Evolutionary conservation across 148 eudicot genomes (phyloP).

Genomic region (Silene uniflora): DNA sequence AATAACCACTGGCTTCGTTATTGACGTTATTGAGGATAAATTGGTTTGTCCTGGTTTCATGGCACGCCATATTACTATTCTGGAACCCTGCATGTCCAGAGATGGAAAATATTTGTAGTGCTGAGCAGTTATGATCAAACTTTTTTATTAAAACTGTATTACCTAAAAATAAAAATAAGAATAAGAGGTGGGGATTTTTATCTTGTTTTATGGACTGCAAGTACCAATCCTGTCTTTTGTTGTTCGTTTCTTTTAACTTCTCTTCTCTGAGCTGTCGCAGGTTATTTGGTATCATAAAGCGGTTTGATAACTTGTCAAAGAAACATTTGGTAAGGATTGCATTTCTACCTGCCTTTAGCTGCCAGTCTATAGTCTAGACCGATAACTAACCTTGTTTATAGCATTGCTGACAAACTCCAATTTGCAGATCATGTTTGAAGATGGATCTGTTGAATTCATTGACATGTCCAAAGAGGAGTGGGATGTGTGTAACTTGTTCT

Average conservation of each 20-base stretch:
- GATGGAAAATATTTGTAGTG: too few relatives aligned
- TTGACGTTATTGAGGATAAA: not conserved
- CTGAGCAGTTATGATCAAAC: too few relatives aligned
- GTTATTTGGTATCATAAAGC: slow-evolving; percentile 69
- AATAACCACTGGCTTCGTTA: not conserved
- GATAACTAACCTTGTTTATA: not conserved
- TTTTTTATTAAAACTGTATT: not conserved
- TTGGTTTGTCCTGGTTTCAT: not conserved
- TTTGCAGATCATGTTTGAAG: slow-evolving; percentile 84
- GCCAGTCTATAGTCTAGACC: not conserved
- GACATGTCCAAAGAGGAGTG: slow-evolving; percentile 91
- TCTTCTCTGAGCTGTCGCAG: slow-evolving; percentile 32
- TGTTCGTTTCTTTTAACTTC: not conserved
- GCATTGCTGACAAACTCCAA: slow-evolving; percentile 12
- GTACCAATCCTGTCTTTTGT: not conserved
- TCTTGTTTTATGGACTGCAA: not conserved
- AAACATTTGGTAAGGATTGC: slow-evolving; percentile 66
- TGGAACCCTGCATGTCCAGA: too few relatives aligned
- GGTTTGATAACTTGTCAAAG: slow-evolving; percentile 55
- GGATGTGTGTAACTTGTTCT: slow-evolving; percentile 59
- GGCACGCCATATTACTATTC: too few relatives aligned
- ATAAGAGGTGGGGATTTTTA: too few relatives aligned
- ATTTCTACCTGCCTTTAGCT: not conserved
- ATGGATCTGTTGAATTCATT: slow-evolving; percentile 55
- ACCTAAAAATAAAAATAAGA: too few relatives aligned